These are phyloP conservation scores for Pichia gijzeniarum DNA, from an alignment of 805 yeast genomes.

Conservation along the genomic window DNA sequence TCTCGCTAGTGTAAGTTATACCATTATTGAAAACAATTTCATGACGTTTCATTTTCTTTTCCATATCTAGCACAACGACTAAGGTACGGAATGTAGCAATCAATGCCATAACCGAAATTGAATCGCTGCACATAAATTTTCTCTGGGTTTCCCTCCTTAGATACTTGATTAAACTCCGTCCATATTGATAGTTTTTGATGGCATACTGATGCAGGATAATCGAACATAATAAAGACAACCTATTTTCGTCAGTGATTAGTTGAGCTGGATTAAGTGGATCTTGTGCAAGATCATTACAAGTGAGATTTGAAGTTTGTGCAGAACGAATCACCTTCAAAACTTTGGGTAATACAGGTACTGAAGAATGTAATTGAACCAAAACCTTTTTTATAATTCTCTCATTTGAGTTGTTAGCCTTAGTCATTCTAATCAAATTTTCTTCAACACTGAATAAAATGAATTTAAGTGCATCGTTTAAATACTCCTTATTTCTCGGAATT, in stretches of 20 bases:
- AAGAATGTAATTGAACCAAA: conserved; percentile 1
- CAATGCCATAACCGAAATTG: conserved; percentile 26
- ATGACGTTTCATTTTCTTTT: no score
- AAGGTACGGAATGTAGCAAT: conserved; percentile 24
- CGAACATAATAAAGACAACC: conserved; percentile 27
- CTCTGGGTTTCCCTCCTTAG: conserved; percentile 15
- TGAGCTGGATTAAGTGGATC: conserved; percentile 8
- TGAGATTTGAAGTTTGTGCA: not conserved
- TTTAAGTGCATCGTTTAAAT: conserved; percentile 22
- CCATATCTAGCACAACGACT: conserved; percentile 13
- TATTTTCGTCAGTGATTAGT: conserved; percentile 25
- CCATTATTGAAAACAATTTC: no score
- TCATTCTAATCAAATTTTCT: conserved; percentile 19
- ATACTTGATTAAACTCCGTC: conserved; percentile 22
- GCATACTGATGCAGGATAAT: conserved; percentile 26
- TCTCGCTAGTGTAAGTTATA: not conserved
- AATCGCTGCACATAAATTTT: conserved; percentile 13
- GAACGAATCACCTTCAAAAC: conserved; percentile 6
- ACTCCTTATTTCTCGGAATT: conserved; percentile 19
- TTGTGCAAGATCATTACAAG: no score
- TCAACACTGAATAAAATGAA: conserved; percentile 20
- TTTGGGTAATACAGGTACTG: conserved; percentile 5
- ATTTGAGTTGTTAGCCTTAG: conserved; percentile 1
- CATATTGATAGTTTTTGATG: conserved; percentile 17
- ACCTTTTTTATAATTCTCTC: conserved; percentile 2